Conservation (phyloP, 768 basidiomycete genomes). For the Tylopilus sp. region DNA sequence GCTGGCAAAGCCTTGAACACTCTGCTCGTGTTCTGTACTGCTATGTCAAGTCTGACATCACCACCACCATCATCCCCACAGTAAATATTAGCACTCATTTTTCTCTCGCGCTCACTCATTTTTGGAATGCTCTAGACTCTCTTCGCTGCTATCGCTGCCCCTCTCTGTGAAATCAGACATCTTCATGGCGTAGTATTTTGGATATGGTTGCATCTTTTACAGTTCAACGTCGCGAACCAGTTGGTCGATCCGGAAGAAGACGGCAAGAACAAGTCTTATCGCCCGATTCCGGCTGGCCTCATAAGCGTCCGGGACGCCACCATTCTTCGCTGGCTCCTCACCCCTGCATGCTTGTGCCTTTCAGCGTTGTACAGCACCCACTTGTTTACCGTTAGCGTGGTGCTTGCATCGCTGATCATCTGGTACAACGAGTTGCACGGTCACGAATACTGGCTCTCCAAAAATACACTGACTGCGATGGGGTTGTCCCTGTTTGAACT, state of each 20-base stretch:
- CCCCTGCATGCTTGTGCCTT: conserved; percentile 33
- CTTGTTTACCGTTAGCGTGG: conserved; percentile 33
- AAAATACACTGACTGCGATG: conserved; percentile 35
- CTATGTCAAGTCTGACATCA: conserved; percentile 25
- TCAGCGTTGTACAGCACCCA: conserved; percentile 35
- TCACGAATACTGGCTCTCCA: conserved; percentile 31
- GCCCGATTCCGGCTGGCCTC: conserved; percentile 45
- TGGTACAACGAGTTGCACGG: conserved; percentile 39
- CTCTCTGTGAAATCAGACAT: conserved; percentile 20
- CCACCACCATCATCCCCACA: conserved; percentile 27
- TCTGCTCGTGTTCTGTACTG: conserved; percentile 18
- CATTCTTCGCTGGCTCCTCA: conserved; percentile 35
- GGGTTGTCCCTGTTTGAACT: conserved; percentile 38
- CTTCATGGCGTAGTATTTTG: conserved; percentile 36
- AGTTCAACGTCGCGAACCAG: conserved; percentile 45
- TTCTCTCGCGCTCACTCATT: not conserved
- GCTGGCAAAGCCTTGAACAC: conserved; percentile 10
- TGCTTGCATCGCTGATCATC: conserved; percentile 24
- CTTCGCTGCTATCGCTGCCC: conserved; percentile 34
- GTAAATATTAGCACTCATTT: conserved; percentile 5
- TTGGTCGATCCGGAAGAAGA: conserved; percentile 41
- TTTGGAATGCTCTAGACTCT: conserved; percentile 26
- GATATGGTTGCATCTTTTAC: conserved; percentile 47
- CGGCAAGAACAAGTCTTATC: conserved; percentile 39
- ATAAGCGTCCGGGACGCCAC: conserved; percentile 37